Evolutionary conservation across 2,329 filamentous ascomycete genomes (phyloP), one percentile per base, ranked within the genome.

Genomic region (Colletotrichum plurivorum): DNA sequence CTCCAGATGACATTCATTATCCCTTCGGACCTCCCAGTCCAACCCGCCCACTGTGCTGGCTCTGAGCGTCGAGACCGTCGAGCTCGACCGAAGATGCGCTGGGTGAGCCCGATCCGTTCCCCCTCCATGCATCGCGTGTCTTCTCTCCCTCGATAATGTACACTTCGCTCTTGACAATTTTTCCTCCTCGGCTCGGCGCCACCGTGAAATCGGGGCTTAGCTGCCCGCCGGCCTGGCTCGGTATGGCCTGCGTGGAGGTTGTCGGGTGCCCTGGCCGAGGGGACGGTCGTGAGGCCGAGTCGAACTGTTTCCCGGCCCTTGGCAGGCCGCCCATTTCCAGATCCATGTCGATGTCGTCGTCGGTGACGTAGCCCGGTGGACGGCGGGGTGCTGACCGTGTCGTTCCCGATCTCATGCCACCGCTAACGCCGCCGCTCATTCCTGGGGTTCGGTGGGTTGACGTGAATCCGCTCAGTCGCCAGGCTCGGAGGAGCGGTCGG

Each of bases 401-500:
- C 46, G 75, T 76, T 5, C 75, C 75, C 5, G 78, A 81, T 36
- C 73, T 75, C 49, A 73, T 73, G 36, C 71, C 78, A 31, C 70
- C 74, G n/a, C 66, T 67, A 5, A 66, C 56, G n/a, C 41, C 51
- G 27, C 41, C 51, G 25, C 75, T 80, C 20, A 77, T 75, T 6
- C 70, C 73, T 1, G 72, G 77, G 4, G 80, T 81, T 58, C 73
- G 75, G 53, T 79, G 78, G 46, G 80, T 82, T 0, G 83, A 80
- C 4, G 80, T 78, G 73, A 88, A 88, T 7, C 85, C 86, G 22
- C 73, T 80, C 13, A 88, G 75, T 70, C 78, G 81, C 77, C 83
- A 79, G n/a, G 78, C 77, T 43, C 85, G 84, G 43, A 89, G 81
- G 1, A 89, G 80, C 4, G 87, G 87, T 3, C 86, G 84, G 39